phyloP scores from a whole-genome alignment of 306 rosid genomes.

The Cucumis hystrix region DNA sequence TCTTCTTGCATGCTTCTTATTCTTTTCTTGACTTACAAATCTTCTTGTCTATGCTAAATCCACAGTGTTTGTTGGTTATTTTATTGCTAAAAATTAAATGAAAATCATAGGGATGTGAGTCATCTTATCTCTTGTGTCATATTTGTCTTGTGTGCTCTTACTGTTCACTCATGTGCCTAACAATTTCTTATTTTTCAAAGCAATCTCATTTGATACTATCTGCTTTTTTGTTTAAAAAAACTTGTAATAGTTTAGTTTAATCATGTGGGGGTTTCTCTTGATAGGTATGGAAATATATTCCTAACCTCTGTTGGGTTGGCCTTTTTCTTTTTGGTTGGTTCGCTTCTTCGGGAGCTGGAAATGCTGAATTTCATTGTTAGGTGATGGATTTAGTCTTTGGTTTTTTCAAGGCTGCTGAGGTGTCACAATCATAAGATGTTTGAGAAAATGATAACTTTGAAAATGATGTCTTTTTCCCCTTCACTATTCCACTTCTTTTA shows the following conservation, averaged over 20 bases:
- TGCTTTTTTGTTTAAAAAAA: background rate
- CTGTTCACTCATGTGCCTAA: slow-evolving; percentile 6
- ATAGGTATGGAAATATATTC: background rate
- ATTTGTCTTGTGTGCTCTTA: background rate
- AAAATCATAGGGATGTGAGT: background rate
- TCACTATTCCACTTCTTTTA: background rate
- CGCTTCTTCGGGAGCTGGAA: background rate
- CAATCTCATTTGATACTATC: background rate
- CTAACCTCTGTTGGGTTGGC: background rate
- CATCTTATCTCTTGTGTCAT: background rate
- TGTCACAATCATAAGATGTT: background rate
- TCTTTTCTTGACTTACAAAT: background rate
- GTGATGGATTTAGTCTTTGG: background rate
- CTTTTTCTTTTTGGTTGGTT: background rate
- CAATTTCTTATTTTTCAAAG: background rate
- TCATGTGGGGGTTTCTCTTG: background rate
- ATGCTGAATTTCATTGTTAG: background rate
- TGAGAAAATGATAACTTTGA: background rate
- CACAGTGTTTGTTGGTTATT: background rate
- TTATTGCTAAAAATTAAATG: background rate
- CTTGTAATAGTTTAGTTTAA: background rate
- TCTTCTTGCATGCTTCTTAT: background rate
- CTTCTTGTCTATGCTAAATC: background rate
- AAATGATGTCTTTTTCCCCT: background rate
- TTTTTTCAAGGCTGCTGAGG: background rate